Evolutionary conservation across 345 rosid species (phyloP), one percentile per base, ranked within the genome.

Genomic region (Sonneratia alba): DNA sequence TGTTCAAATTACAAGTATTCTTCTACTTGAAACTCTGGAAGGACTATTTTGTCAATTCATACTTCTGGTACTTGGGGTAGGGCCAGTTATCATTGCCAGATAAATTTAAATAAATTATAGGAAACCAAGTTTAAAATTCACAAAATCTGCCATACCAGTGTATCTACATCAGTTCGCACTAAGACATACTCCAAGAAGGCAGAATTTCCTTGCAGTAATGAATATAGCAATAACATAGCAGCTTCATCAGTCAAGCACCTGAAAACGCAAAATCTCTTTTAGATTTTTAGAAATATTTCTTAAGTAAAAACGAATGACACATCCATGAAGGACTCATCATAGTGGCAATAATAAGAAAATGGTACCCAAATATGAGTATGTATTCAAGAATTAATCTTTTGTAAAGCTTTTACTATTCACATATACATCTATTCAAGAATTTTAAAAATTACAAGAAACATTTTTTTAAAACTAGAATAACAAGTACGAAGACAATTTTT

Each of bases 101-200:
- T 21, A 27, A 67, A 16, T 67, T 67, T 67, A 21, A 42, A 40
- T 34, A 45, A 43, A 18, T 47, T 3, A 48, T 68, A 43, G 7
- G 36, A 68, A 68, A 45, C 18, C 8, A n/a, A 21, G 53, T 15
- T 42, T 45, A 22, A 36, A 22, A 7, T 10, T 68, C 45, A 16
- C 64, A n/a, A 40, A 27, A 45, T 11, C 56, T 7, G 36, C 27
- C 88, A 70, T 92, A 95, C 99, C 98, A 95, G 71, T 55, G 94
- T 95, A 82, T 95, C 99, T 86, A 92, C 19, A 88, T 95, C 99
- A 51, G 92, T 92, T 75, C 97, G 94, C 83, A 92, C 99, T 78
- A 95, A 79, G 47, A 92, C 94, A 79, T 95, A 89, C 84, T 95
- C 99, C 87, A 92, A 85, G 75, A 95, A 95, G 80, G 86, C 87